These are phyloP conservation scores for Teratosphaeria pseudoeucalypti DNA, from an alignment of 2,329 filamentous ascomycete species.

Conservation along the genomic window DNA sequence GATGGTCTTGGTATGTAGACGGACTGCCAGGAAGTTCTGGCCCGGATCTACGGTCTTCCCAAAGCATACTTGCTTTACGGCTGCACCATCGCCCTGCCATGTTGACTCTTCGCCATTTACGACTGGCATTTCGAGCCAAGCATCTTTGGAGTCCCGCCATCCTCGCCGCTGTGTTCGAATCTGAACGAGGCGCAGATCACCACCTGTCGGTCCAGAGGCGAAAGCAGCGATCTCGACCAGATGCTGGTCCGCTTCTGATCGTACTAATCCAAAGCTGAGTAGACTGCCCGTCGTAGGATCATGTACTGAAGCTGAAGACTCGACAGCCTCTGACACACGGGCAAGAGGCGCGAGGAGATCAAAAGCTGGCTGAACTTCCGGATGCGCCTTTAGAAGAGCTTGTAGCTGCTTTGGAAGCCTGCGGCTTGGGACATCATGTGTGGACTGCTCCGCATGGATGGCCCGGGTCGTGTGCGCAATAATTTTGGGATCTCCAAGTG, in stretches of 20 bases:
- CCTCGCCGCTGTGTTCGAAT: conserved; percentile 43
- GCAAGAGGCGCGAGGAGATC: conserved; percentile 10
- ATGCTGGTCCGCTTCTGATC: conserved; percentile 27
- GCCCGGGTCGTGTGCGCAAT: background rate
- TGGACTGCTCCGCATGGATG: no score
- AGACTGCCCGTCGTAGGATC: conserved; percentile 35
- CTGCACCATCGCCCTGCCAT: conserved; percentile 46
- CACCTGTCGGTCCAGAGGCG: conserved; percentile 45
- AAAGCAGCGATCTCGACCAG: conserved; percentile 26
- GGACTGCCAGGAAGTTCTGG: conserved; percentile 40
- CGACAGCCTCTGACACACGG: conserved; percentile 23
- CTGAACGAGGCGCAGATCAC: conserved; percentile 46
- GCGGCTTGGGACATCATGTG: background rate
- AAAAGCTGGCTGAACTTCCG: conserved; percentile 15
- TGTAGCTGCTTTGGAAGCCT: conserved; percentile 11
- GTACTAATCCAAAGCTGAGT: conserved; percentile 47
- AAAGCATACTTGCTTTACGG: conserved; percentile 47
- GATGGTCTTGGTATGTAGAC: conserved; percentile 35
- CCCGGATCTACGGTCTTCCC: conserved; percentile 33
- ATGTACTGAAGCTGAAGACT: conserved; percentile 21
- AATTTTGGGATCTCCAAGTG: conserved; percentile 17
- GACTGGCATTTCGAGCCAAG: conserved; percentile 39
- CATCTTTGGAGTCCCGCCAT: conserved; percentile 41
- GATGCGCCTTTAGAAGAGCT: conserved; percentile 9
- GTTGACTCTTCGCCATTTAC: conserved; percentile 39